These are phyloP conservation scores for Metarhizium robertsii DNA, from an alignment of 2,329 filamentous ascomycete species.

Conservation along the genomic window DNA sequence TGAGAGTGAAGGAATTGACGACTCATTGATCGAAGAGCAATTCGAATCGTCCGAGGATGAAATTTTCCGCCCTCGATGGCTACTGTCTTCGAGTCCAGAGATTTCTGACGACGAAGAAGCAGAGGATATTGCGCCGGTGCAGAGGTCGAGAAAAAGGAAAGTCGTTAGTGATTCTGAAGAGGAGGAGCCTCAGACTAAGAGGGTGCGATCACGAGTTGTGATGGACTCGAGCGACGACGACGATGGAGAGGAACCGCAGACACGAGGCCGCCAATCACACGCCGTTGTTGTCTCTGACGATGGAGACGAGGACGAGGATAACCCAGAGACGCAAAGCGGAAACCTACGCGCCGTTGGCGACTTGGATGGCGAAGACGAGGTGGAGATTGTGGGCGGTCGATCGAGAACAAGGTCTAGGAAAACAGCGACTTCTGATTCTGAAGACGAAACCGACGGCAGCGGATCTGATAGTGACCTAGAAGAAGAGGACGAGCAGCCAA, in stretches of 20 bases:
- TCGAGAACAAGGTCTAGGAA: background rate
- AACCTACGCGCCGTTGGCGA: background rate
- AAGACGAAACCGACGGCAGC: background rate
- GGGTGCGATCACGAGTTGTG: slow-evolving; percentile 12
- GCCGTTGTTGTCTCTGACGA: background rate
- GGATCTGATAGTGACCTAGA: slow-evolving; percentile 6
- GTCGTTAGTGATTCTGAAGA: slow-evolving; percentile 21
- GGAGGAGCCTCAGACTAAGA: slow-evolving; percentile 13
- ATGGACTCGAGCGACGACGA: slow-evolving; percentile 11
- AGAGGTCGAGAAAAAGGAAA: slow-evolving; percentile 17
- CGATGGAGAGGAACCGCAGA: background rate
- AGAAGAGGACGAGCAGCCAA: slow-evolving; percentile 7
- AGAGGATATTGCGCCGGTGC: background rate
- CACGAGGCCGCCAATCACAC: background rate
- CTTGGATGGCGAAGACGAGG: background rate
- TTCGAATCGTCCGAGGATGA: slow-evolving; percentile 12
- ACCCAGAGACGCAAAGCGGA: background rate
- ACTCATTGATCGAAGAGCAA: slow-evolving; percentile 19
- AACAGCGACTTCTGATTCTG: background rate
- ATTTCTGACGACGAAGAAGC: slow-evolving; percentile 4
- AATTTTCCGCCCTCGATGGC: too few relatives aligned
- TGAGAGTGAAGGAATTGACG: slow-evolving; percentile 31
- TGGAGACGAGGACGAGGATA: background rate
- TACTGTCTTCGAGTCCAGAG: slow-evolving; percentile 4
- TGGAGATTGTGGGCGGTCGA: background rate